A percentile compares a stretch with the other conserved stretches of the same genome.
Evolutionary conservation across 331 rosid genomes (phyloP).

Genomic region (Pyracantha coccinea): DNA sequence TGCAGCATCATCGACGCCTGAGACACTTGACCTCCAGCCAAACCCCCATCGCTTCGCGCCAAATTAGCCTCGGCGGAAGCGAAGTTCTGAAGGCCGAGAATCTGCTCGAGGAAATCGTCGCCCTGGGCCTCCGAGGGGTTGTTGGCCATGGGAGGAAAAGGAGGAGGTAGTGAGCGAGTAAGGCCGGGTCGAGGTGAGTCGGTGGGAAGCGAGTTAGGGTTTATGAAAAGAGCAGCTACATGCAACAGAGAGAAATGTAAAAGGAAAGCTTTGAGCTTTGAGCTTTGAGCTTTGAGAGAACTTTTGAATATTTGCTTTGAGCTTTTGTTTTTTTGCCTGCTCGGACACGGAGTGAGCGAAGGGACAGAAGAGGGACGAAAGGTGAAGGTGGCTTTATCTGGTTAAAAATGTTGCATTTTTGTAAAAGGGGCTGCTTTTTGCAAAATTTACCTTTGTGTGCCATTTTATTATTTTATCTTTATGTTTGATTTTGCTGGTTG

Average conservation of each 20-base stretch:
- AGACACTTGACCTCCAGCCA: slow-evolving; percentile 29
- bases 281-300: not conserved
- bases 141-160: slow-evolving; percentile 49
- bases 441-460: slow-evolving; percentile 19
- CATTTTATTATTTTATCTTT: not conserved
- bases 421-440: slow-evolving; percentile 27
- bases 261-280: not conserved
- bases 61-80: slow-evolving; percentile 51
- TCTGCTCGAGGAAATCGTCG: slow-evolving; percentile 91
- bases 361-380: slow-evolving; percentile 15
- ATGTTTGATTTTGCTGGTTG: not conserved
- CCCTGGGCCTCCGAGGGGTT: slow-evolving; percentile 61
- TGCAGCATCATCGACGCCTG: slow-evolving; percentile 75
- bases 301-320: not conserved
- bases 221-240: slow-evolving; percentile 31
- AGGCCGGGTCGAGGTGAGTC: slow-evolving; percentile 19
- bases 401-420: slow-evolving; percentile 24
- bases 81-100: slow-evolving; percentile 68
- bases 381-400: slow-evolving; percentile 32
- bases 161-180: not conserved
- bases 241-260: slow-evolving; percentile 19
- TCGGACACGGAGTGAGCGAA: not conserved
- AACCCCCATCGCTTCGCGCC: slow-evolving; percentile 37
- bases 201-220: slow-evolving; percentile 14
- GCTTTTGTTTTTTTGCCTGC: not conserved